Percentiles rank a stretch among this genome's conserved stretches.
Evolutionary conservation across 257 asterid genomes (phyloP).

Genomic region (Gardenia jasminoides): DNA sequence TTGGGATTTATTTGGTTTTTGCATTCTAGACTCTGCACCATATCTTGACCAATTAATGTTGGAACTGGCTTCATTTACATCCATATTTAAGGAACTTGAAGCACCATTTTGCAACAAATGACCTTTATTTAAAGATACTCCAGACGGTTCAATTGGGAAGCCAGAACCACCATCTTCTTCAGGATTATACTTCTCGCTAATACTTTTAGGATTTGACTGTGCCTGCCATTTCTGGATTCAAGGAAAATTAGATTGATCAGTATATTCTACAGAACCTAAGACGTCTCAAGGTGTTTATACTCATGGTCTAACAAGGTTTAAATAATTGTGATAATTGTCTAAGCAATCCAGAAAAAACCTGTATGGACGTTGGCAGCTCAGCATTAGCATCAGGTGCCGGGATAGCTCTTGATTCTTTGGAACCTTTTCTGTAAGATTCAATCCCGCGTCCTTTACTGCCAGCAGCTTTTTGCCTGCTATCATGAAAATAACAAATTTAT

Average conservation of each 20-base stretch:
- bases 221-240: constrained; percentile 49
- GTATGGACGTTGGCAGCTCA: constrained; percentile 54
- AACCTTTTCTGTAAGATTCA: constrained; percentile 46
- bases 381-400: constrained; percentile 72
- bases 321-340: not conserved
- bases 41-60: constrained; percentile 31
- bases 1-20: constrained; percentile 49
- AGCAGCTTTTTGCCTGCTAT: constrained; percentile 56
- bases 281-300: not conserved
- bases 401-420: constrained; percentile 52
- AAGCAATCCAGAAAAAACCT: constrained; percentile 36
- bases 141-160: constrained; percentile 45
- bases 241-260: not conserved
- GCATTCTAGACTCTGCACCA: constrained; percentile 46
- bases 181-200: constrained; percentile 52
- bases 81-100: constrained; percentile 28
- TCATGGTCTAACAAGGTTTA: not conserved
- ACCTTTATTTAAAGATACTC: constrained; percentile 34
- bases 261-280: not conserved
- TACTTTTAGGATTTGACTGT: constrained; percentile 50
- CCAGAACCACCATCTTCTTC: constrained; percentile 52
- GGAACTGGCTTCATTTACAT: constrained; percentile 23
- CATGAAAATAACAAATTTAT: not conserved
- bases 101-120: constrained; percentile 33
- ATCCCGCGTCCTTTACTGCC: constrained; percentile 42